These are phyloP conservation scores for Chloropicon primus DNA, from an alignment of 139 green algal species.

Conservation along the genomic window DNA sequence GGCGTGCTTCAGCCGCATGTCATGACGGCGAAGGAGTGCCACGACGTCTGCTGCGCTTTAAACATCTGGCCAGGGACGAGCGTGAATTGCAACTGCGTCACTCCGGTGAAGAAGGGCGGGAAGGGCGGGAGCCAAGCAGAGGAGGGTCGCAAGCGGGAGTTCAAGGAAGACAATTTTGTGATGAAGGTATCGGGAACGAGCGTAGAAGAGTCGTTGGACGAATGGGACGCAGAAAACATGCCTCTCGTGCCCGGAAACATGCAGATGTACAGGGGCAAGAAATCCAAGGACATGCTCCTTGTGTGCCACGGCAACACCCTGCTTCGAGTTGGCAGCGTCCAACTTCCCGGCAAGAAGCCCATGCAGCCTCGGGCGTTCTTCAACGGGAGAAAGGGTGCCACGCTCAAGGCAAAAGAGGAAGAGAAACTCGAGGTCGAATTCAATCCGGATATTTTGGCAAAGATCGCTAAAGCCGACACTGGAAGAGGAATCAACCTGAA, in stretches of 20 bases:
- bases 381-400: neutral
- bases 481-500: neutral
- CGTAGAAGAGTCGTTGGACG: neutral
- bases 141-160: neutral
- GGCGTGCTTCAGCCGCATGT: conserved; percentile 27
- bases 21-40: neutral
- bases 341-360: neutral
- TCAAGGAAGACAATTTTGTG: neutral
- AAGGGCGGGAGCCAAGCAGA: neutral
- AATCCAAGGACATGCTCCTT: neutral
- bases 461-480: neutral
- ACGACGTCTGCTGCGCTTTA: neutral
- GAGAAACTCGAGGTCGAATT: neutral
- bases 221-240: neutral
- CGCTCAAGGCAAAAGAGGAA: neutral
- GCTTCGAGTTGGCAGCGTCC: neutral
- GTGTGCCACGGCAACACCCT: neutral
- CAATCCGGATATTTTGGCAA: neutral
- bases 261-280: neutral
- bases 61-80: neutral
- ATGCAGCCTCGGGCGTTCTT: neutral
- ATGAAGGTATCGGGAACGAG: neutral
- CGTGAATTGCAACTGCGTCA: neutral
- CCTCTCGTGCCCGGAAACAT: neutral
- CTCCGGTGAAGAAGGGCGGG: neutral